These are phyloP conservation scores for Eucalyptus pauciflora DNA, from an alignment of 345 rosid species.

Conservation along the genomic window DNA sequence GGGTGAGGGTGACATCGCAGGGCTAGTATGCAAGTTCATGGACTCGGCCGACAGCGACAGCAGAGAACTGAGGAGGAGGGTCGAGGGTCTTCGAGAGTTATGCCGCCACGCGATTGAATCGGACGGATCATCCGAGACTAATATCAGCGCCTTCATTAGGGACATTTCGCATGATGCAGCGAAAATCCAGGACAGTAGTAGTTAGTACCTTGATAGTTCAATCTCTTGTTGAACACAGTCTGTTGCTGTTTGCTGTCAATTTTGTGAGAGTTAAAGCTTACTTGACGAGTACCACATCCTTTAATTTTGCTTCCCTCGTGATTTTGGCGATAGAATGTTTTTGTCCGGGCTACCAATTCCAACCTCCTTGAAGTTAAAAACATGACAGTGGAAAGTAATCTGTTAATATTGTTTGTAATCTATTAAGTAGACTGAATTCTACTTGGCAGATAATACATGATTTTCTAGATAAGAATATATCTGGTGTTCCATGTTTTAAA, in stretches of 20 bases:
- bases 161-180: neutral
- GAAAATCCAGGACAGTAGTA: neutral
- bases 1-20: conserved; percentile 1
- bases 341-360: neutral
- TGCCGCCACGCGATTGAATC: neutral
- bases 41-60: neutral
- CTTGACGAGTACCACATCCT: neutral
- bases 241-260: neutral
- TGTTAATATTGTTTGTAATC: neutral
- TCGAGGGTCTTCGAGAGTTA: neutral
- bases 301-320: neutral
- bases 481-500: neutral
- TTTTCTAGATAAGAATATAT: neutral
- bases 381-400: neutral
- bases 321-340: neutral
- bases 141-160: neutral
- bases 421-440: neutral
- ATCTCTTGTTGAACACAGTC: neutral
- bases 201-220: neutral
- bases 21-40: conserved; percentile 3
- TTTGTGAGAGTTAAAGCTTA: neutral
- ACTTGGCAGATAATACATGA: neutral
- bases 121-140: neutral
- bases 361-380: neutral
- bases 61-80: conserved; percentile 7